Evolutionary conservation across 1,284 basidiomycete species (phyloP), one percentile per base, ranked within the genome.

Genomic region (Leccinum huronense): DNA sequence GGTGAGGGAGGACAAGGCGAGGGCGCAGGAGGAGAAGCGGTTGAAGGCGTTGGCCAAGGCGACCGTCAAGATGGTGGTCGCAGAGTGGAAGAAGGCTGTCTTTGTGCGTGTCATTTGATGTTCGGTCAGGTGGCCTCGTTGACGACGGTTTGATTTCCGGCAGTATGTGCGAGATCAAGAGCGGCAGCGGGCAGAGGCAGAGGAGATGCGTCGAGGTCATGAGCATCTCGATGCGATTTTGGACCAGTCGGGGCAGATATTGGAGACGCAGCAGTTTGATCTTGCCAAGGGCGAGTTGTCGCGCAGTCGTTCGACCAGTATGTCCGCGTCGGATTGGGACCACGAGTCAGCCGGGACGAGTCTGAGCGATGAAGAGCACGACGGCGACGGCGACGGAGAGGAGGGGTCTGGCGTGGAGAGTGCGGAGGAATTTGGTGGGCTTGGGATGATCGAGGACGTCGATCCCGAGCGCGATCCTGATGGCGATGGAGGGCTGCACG

Each of bases 201-300:
- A 93, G 72, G 85, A 89, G 69, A 85, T 87, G 67, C 81, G 86
- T 23, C 77, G 84, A 11, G 90, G 90, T 0, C 91, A 91, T 66
- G 88, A 91, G 69, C 95, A 97, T 78, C 83, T 98, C 31, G 92
- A 95, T 75, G 93, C 90, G 3, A 94, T 98, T 69, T 80, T 98
- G 45, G 87, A 95, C 75, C 90, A 97, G 72, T 97, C 94, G 53
- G 93, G 93, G 0, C 88, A 91, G 60, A 87, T 97, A 69, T 80
- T 98, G 64, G 89, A 93, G 72, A 90, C 91, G 7, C 95, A 96
- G 71, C 87, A 91, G 53, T 81, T 85, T 1, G 90, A 91, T 70
- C 78, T 95, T 55, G 79, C 80, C 0, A 81, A 81, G 63, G 78
- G 79, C 9, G 80, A 82, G 58, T 54, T 77, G 11, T 80, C 78